Percentiles rank a stretch among this genome's conserved stretches.
Evolutionary conservation across 2,329 filamentous ascomycete species (phyloP).

Genomic region (Calonectria montana): DNA sequence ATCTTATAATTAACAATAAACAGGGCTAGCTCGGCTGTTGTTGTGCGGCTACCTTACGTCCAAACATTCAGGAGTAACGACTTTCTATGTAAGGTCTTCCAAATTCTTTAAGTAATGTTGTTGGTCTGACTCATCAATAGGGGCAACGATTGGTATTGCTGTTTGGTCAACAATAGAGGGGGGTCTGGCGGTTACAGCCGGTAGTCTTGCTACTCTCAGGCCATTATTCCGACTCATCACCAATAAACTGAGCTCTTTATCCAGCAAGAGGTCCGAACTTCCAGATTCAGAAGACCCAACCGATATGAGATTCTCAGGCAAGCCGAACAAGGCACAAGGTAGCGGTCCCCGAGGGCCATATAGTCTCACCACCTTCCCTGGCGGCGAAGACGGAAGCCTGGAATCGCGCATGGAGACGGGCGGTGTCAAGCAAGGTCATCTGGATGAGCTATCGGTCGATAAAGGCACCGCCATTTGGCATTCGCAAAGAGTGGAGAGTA

Average conservation of each 20-base stretch:
- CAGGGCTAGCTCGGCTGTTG: slow-evolving; percentile 58
- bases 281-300: neutral
- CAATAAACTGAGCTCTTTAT: slow-evolving; percentile 46
- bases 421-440: neutral
- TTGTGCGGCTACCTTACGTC: slow-evolving; percentile 54
- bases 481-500: neutral
- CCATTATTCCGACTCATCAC: slow-evolving; percentile 53
- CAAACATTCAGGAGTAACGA: slow-evolving; percentile 52
- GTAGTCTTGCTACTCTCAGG: slow-evolving; percentile 58
- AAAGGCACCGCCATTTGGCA: neutral
- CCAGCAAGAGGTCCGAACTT: neutral
- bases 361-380: neutral
- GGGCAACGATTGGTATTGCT: slow-evolving; percentile 56
- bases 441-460: neutral
- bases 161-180: slow-evolving; percentile 62
- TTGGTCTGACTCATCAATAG: slow-evolving; percentile 31
- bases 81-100: slow-evolving; percentile 53
- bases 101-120: neutral
- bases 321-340: neutral
- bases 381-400: neutral
- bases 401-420: too few species aligned
- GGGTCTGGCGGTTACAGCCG: slow-evolving; percentile 60
- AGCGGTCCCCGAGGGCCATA: neutral
- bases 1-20: slow-evolving; percentile 4
- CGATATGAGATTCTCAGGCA: neutral